Base-by-base conservation (phyloP, 371 early-diverging fungal species). In the Mucor circinelloides region DNA sequence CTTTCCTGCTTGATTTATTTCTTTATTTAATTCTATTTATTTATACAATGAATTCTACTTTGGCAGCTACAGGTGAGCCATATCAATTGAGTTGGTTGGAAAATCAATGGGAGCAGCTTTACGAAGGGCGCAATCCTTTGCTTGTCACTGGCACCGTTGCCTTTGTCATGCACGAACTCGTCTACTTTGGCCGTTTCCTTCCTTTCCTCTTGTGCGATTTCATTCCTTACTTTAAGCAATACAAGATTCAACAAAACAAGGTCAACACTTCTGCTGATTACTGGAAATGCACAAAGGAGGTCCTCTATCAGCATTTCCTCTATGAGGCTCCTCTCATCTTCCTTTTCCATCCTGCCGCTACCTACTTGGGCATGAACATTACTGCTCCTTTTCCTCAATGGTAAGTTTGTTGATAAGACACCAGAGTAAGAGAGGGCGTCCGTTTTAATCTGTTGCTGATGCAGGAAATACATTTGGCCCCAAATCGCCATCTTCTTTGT, bases 291-390 rank as follows among this genome's bases (percentile, higher is more conserved):
- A 78, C 92, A 38, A 79, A 79, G 36, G 82, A 85, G 65, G 92
- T 96, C 8, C 76, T 96, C 32, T 79, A 87, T 57, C 76, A 78
- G 60, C 96, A 96, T 67, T 88, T 93, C 72, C 58, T 89, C 25
- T 86, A 92, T 67, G 93, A 95, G 81, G 87, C 93, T 25, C 97
- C 97, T 65, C 80, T 95, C 83, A 92, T 95, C 83, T 83, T 94
- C 56, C 77, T 83, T 12, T 97, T 97, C 83, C 90, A 95, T 73
- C 96, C 96, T 9, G 69, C 90, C 64, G 95, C 94, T 36, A 85
- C 86, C 71, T 69, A 87, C 60, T 86, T 96, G 63, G 97, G 96
- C 58, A 95, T 97, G 89, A 83, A 90, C 25, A 87, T 95, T 57
- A 72, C 87, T 27, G 90, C 92, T 17, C 96, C 97, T 58, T 91